A percentile compares a stretch with the other conserved stretches of the same genome.
These are phyloP conservation scores for Fistulifera pelliculosa DNA, from an alignment of 108 stramenopile species.

Conservation along the genomic window DNA sequence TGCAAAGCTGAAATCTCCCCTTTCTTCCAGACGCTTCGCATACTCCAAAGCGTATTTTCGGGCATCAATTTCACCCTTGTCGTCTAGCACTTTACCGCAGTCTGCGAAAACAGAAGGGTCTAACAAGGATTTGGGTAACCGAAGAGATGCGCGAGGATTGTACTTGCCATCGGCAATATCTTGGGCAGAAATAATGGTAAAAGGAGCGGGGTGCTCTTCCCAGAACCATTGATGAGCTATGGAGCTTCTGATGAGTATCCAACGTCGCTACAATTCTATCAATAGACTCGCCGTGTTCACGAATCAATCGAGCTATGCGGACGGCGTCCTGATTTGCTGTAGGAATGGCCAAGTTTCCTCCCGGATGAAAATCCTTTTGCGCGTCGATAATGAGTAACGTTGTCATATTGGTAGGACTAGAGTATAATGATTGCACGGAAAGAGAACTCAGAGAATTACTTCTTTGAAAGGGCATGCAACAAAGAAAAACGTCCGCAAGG, in stretches of 20 bases:
- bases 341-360: constrained; percentile 85
- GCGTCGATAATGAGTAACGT: constrained; percentile 85
- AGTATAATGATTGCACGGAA: too few relatives aligned
- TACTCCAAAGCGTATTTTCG: constrained; percentile 50
- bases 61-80: constrained; percentile 25
- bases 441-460: too few relatives aligned
- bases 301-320: constrained; percentile 66
- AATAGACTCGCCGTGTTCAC: constrained; percentile 30
- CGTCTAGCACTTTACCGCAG: constrained; percentile 6
- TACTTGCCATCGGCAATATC: constrained; percentile 57
- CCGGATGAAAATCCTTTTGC: constrained; percentile 93
- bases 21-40: constrained; percentile 48
- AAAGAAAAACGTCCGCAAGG: too few relatives aligned
- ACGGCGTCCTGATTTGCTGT: constrained; percentile 71
- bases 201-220: constrained; percentile 67
- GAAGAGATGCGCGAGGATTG: constrained; percentile 38
- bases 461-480: too few relatives aligned
- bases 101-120: constrained; percentile 24
- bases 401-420: not conserved
- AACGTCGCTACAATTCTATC: constrained; percentile 81
- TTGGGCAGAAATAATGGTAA: constrained; percentile 70
- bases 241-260: constrained; percentile 82
- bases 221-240: constrained; percentile 94
- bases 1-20: constrained; percentile 67
- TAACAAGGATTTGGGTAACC: constrained; percentile 13